These are phyloP conservation scores for Thermoascus crustaceus DNA, from an alignment of 2,329 filamentous ascomycete genomes.

Conservation along the genomic window DNA sequence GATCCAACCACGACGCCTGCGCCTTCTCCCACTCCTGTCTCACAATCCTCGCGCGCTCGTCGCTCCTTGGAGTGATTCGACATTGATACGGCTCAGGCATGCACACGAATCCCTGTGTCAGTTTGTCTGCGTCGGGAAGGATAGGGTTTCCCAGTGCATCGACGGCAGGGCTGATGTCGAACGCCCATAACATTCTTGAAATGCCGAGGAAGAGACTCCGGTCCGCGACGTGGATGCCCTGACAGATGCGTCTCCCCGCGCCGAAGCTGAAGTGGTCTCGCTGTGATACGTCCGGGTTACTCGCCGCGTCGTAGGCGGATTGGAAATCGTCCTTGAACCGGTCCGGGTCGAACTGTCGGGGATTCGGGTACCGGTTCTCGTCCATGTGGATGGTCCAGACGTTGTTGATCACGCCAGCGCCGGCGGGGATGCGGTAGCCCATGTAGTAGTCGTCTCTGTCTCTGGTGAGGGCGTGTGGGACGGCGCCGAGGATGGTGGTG, in stretches of 20 bases:
- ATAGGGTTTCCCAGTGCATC: slow-evolving; percentile 26
- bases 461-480: slow-evolving; percentile 10
- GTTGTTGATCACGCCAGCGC: slow-evolving; percentile 39
- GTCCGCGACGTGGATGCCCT: slow-evolving; percentile 49
- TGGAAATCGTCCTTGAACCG: slow-evolving; percentile 12
- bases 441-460: slow-evolving; percentile 37
- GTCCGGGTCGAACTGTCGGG: slow-evolving; percentile 21
- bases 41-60: slow-evolving; percentile 14
- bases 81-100: slow-evolving; percentile 33
- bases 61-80: slow-evolving; percentile 5
- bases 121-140: slow-evolving; percentile 30
- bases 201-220: slow-evolving; percentile 42
- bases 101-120: slow-evolving; percentile 38
- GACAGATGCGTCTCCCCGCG: slow-evolving; percentile 50
- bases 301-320: slow-evolving; percentile 25
- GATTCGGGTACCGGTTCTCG: slow-evolving; percentile 15
- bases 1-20: slow-evolving; percentile 3
- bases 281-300: slow-evolving; percentile 32
- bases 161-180: slow-evolving; percentile 27
- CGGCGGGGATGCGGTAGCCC: slow-evolving; percentile 41
- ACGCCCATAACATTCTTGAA: slow-evolving; percentile 43
- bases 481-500: slow-evolving; percentile 5
- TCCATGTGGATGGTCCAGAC: slow-evolving; percentile 40
- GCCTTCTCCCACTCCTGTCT: slow-evolving; percentile 19
- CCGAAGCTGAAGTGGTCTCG: slow-evolving; percentile 50